Conservation (phyloP, 805 yeast genomes). For the Wickerhamiella occidentalis region DNA sequence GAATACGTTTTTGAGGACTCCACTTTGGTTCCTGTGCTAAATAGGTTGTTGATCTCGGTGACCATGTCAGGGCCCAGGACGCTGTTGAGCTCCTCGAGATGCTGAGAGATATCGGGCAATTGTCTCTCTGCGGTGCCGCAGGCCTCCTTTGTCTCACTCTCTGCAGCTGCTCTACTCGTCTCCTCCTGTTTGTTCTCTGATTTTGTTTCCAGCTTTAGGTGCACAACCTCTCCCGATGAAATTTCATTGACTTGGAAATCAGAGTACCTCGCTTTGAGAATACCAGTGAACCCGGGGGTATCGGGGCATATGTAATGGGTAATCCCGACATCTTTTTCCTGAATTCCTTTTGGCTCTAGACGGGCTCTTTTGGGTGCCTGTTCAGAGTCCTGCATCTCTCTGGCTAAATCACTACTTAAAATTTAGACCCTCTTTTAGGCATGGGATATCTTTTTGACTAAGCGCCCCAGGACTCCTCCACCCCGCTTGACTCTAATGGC, state of each 20-base stretch:
- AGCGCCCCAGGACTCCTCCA: too few relatives aligned
- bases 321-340: slow-evolving; percentile 80
- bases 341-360: slow-evolving; percentile 33
- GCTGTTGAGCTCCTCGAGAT: slow-evolving; percentile 38
- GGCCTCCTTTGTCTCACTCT: too few relatives aligned
- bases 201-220: slow-evolving; percentile 32
- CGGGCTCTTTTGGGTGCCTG: background rate
- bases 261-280: slow-evolving; percentile 76
- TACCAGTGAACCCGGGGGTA: slow-evolving; percentile 59
- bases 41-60: slow-evolving; percentile 42
- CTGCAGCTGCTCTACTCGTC: too few relatives aligned
- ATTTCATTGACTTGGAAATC: slow-evolving; percentile 93
- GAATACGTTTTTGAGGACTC: slow-evolving; percentile 45
- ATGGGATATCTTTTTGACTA: too few relatives aligned
- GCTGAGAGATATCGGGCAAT: slow-evolving; percentile 24
- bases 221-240: slow-evolving; percentile 57
- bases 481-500: background rate
- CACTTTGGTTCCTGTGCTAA: slow-evolving; percentile 42
- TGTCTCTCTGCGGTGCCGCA: background rate
- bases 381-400: background rate
- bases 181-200: background rate
- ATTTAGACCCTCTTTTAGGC: too few relatives aligned
- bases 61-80: slow-evolving; percentile 51
- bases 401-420: too few relatives aligned
- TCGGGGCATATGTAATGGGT: slow-evolving; percentile 48